Conservation (phyloP, 2,329 filamentous ascomycete species). For the Stagonosporopsis rhizophila region DNA sequence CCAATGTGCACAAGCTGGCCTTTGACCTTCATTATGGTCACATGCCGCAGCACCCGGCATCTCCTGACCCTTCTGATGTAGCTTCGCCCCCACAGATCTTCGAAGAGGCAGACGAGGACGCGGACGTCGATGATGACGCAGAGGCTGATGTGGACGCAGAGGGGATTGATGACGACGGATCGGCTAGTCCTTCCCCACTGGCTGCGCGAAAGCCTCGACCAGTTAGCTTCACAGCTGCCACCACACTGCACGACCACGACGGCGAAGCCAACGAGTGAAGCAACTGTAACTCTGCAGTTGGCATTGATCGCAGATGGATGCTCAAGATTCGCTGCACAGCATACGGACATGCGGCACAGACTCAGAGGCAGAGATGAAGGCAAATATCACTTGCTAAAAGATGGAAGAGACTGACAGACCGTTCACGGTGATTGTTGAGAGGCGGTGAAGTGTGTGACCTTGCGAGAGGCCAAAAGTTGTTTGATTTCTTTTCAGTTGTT, state of each 20-base stretch:
- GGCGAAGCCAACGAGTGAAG: background rate
- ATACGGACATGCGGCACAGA: background rate
- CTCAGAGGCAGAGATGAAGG: background rate
- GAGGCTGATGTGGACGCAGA: background rate
- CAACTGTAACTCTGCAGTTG: too few relatives aligned
- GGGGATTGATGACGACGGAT: background rate
- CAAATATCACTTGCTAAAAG: background rate
- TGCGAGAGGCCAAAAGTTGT: background rate
- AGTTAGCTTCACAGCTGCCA: background rate
- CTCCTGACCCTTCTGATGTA: background rate
- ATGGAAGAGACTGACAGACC: background rate
- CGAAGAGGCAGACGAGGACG: background rate
- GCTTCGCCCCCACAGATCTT: background rate
- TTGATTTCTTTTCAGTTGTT: background rate
- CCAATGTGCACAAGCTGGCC: slow-evolving; percentile 24
- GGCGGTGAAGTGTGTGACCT: background rate
- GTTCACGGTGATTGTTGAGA: background rate
- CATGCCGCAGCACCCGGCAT: slow-evolving; percentile 2
- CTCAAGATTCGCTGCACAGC: too few relatives aligned
- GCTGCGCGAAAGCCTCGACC: background rate
- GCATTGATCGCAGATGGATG: background rate
- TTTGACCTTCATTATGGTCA: slow-evolving; percentile 14
- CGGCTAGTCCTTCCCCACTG: background rate
- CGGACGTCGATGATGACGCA: too few relatives aligned
- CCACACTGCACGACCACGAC: background rate